Evolutionary conservation across 148 eudicot species (phyloP).

Genomic region (Hydrangea macrophylla): DNA sequence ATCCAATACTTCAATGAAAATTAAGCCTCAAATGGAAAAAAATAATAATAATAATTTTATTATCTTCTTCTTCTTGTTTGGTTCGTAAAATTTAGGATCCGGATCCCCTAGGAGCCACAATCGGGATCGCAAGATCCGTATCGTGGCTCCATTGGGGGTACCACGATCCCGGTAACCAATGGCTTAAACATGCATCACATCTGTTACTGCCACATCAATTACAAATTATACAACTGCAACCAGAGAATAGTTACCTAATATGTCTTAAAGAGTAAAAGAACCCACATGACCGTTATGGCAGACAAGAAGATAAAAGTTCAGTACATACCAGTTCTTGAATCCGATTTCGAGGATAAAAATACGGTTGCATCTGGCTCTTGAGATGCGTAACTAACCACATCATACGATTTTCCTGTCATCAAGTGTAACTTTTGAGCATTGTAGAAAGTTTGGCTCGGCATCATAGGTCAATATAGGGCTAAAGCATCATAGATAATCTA

Average conservation of each 20-base stretch:
- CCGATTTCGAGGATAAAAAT: conserved; percentile 50
- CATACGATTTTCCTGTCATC: conserved; percentile 63
- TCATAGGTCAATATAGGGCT: too few species aligned
- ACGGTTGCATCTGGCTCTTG: conserved; percentile 58
- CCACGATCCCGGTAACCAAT: too few species aligned
- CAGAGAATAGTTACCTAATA: background rate
- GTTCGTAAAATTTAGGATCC: too few species aligned
- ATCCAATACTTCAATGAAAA: too few species aligned
- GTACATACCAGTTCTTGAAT: conserved; percentile 54
- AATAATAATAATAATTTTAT: too few species aligned
- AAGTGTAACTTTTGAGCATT: conserved; percentile 6
- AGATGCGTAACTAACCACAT: conserved; percentile 51
- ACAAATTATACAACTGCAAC: background rate
- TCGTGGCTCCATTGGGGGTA: too few species aligned
- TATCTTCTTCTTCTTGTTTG: too few species aligned
- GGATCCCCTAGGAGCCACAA: too few species aligned
- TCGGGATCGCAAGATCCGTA: too few species aligned
- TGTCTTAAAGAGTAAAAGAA: background rate
- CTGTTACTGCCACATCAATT: background rate
- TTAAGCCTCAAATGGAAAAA: too few species aligned
- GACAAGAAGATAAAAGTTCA: background rate
- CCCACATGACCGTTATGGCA: background rate
- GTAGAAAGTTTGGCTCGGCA: conserved; percentile 6
- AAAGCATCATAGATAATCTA: background rate
- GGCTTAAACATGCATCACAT: background rate